Base-by-base conservation (phyloP, 306 rosid genomes). In the Sophora flavescens region DNA sequence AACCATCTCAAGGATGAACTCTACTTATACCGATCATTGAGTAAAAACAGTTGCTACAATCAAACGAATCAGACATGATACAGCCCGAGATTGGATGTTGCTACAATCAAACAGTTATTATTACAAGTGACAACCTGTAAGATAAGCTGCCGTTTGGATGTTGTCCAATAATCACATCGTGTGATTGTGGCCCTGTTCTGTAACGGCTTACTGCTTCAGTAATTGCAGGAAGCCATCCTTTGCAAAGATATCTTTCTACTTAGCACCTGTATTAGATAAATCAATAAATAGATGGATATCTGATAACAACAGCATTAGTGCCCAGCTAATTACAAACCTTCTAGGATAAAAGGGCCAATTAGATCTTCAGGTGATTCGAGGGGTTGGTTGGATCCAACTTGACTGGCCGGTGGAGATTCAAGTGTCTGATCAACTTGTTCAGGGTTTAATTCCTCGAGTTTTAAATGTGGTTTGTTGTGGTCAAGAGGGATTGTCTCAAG, bases 311-410 rank as follows among this genome's bases (percentile, higher is more conserved):
- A 87, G 77, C 71, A 85, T 72, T 68, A 89, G 87, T 80, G 81
- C 87, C 95, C 80, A 88, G 85, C 86, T 82, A 73, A 58, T 81
- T 83, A 95, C 96, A 92, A 88, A 90, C 98, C 98, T 89, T 95
- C 96, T 51, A 95, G 89, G 78, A 89, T 38, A 87, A 95, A 92
- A 6, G 91, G 84, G 64, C 86, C 96, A 85, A 86, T 79, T 78
- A 77, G 89, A 79, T 90, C 92, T 70, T 81, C 80, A 44, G 91
- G 78, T 60, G 87, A 76, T 76, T 87, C 93, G 35, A 71, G 78
- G 53, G 71, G 79, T 74, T 61, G 82, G 48, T 77, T 74, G 56
- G 86, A 52, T 63, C 78, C 90, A 70, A 69, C 86, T 80, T 83
- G 72, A 28, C 52, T 76, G 30, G 83, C 80, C 52, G 80, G 73